phyloP scores from a whole-genome alignment of 2,329 filamentous ascomycete genomes.

The Colletotrichum melonis region DNA sequence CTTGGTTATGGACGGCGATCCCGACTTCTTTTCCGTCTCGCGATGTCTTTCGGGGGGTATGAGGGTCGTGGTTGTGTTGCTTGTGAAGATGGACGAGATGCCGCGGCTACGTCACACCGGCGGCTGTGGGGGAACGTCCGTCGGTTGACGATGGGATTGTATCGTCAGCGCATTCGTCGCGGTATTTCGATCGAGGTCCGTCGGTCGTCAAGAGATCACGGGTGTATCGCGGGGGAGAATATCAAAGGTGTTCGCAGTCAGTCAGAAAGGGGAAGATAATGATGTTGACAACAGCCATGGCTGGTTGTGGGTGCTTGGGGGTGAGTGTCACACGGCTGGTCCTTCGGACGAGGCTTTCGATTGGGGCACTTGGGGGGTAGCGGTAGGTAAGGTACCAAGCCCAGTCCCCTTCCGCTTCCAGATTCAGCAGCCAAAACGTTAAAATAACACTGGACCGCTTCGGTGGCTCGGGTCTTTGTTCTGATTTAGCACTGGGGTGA shows the following conservation, averaged over 20 bases:
- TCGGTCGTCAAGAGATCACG: background rate
- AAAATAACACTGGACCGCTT: background rate
- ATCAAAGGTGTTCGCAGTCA: background rate
- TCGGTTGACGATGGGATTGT: background rate
- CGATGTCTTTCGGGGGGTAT: background rate
- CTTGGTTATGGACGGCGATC: background rate
- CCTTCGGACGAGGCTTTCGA: slow-evolving; percentile 29
- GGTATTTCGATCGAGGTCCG: background rate
- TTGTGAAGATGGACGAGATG: background rate
- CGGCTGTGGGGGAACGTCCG: slow-evolving; percentile 1
- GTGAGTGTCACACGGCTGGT: background rate
- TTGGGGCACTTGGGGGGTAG: no score
- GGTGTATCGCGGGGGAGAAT: background rate
- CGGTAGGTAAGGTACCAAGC: no score
- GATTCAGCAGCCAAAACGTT: background rate
- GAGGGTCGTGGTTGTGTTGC: background rate
- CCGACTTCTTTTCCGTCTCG: background rate
- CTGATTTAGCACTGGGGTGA: background rate
- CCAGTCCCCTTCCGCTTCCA: background rate
- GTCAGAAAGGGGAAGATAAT: slow-evolving; percentile 3
- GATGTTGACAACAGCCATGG: slow-evolving; percentile 21
- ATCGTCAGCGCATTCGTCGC: slow-evolving; percentile 19
- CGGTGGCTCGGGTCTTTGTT: slow-evolving; percentile 7
- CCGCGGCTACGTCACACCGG: slow-evolving; percentile 23
- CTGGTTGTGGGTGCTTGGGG: background rate